Conservation (phyloP, 2,329 filamentous ascomycete species). For the Lachnum nothofagi region DNA sequence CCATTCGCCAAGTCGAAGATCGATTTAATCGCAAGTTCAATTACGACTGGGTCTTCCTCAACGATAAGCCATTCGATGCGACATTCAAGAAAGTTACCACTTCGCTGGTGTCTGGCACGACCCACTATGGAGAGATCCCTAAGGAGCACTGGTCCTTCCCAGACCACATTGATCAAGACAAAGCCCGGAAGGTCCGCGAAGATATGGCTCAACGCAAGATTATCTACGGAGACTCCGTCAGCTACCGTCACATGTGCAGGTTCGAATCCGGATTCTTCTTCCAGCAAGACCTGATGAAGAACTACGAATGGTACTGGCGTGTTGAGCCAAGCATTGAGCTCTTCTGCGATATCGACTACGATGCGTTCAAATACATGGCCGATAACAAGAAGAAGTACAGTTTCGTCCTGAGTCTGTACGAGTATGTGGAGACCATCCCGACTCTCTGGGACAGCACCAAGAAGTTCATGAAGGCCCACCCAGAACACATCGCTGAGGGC, state of each 20-base stretch:
- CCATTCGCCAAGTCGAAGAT: slow-evolving; percentile 94
- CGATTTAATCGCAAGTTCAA: slow-evolving; percentile 95
- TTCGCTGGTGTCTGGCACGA: slow-evolving; percentile 85
- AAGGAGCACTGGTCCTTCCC: slow-evolving; percentile 97
- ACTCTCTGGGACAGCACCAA: slow-evolving; percentile 94
- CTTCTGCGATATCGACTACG: slow-evolving; percentile 91
- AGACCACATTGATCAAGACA: slow-evolving; percentile 90
- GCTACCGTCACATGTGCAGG: slow-evolving; percentile 98
- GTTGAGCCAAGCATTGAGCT: slow-evolving; percentile 96
- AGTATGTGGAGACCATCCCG: slow-evolving; percentile 90
- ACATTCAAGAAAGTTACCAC: slow-evolving; percentile 89
- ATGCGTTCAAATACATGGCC: slow-evolving; percentile 94
- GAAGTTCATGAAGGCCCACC: slow-evolving; percentile 86
- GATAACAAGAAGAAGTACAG: slow-evolving; percentile 98
- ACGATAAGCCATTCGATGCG: slow-evolving; percentile 89
- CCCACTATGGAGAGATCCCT: slow-evolving; percentile 84
- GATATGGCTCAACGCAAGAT: slow-evolving; percentile 93
- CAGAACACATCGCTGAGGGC: slow-evolving; percentile 75
- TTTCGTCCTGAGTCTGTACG: slow-evolving; percentile 90
- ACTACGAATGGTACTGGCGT: slow-evolving; percentile 99
- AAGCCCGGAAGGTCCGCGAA: slow-evolving; percentile 81
- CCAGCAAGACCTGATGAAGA: slow-evolving; percentile 84
- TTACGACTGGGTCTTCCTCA: slow-evolving; percentile 99
- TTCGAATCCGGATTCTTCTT: slow-evolving; percentile 99
- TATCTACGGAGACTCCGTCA: slow-evolving; percentile 95